Conservation (phyloP, 768 basidiomycete genomes). For the Hericium coralloides region DNA sequence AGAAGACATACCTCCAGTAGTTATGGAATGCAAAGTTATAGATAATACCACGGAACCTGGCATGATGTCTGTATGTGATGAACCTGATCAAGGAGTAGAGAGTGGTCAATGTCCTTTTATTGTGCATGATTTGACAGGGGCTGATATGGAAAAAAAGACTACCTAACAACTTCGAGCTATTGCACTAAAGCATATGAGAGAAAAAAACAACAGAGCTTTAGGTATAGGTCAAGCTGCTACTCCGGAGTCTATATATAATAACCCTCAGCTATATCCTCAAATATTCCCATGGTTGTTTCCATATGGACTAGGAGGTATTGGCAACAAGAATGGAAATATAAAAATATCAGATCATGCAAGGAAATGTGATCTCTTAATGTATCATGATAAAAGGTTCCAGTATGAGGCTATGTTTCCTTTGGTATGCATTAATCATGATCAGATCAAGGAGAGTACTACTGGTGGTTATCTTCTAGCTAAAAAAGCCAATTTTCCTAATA, state of each 20-base stretch:
- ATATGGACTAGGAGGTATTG: constrained; percentile 11
- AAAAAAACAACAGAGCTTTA: neutral
- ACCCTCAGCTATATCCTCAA: constrained; percentile 9
- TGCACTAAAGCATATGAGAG: constrained; percentile 5
- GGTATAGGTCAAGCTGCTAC: neutral
- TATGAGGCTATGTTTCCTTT: constrained; percentile 10
- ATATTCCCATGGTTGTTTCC: constrained; percentile 15
- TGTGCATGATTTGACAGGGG: constrained; percentile 5
- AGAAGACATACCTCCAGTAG: constrained; percentile 4
- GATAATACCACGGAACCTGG: neutral
- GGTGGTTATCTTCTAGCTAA: constrained; percentile 10
- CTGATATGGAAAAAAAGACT: neutral
- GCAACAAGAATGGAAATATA: neutral
- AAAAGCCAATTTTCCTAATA: constrained; percentile 1
- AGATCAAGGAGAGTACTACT: constrained; percentile 8
- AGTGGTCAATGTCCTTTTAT: constrained; percentile 1
- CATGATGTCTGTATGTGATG: neutral
- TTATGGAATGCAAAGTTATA: neutral
- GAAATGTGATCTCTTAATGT: constrained; percentile 6
- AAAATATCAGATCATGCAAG: neutral
- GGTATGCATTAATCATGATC: constrained; percentile 16
- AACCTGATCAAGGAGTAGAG: neutral
- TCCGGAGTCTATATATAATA: constrained; percentile 8
- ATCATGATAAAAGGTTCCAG: constrained; percentile 16
- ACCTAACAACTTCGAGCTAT: neutral